Evolutionary conservation across 2,329 filamentous ascomycete genomes (phyloP).

Genomic region (Coniochaeta pulveracea): DNA sequence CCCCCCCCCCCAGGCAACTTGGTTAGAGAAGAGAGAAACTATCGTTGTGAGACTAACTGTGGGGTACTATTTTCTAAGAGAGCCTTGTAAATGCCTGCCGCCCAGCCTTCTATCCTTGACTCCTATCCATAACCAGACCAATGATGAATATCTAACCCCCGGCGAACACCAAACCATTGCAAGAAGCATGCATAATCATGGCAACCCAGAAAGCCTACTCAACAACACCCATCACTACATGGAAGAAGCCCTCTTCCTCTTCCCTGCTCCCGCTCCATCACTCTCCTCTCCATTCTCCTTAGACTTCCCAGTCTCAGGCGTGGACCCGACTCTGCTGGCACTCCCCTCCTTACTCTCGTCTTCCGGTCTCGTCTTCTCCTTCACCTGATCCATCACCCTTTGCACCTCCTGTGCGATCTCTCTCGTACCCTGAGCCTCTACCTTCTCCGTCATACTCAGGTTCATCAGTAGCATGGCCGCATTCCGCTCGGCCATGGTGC

Average conservation of each 20-base stretch:
- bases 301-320: not conserved
- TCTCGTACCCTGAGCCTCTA: no score
- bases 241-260: slow-evolving; percentile 28
- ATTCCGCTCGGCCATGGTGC: slow-evolving; percentile 24
- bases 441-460: slow-evolving; percentile 31
- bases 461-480: slow-evolving; percentile 36
- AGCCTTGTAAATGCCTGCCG: no score
- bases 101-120: slow-evolving; percentile 2
- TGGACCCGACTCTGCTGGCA: not conserved
- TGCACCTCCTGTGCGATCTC: no score
- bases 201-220: not conserved
- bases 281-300: slow-evolving; percentile 17
- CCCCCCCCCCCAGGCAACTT: no score
- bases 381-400: slow-evolving; percentile 7
- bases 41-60: no score
- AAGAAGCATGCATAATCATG: no score
- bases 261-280: slow-evolving; percentile 9
- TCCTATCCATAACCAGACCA: not conserved
- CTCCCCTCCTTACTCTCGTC: slow-evolving; percentile 5
- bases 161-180: not conserved
- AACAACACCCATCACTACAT: slow-evolving; percentile 14
- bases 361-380: slow-evolving; percentile 4
- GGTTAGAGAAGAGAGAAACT: no score
- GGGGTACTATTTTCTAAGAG: no score
- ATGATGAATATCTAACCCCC: not conserved